phyloP scores from a whole-genome alignment of 108 stramenopile species.

The Cyclotella kingstonii region DNA sequence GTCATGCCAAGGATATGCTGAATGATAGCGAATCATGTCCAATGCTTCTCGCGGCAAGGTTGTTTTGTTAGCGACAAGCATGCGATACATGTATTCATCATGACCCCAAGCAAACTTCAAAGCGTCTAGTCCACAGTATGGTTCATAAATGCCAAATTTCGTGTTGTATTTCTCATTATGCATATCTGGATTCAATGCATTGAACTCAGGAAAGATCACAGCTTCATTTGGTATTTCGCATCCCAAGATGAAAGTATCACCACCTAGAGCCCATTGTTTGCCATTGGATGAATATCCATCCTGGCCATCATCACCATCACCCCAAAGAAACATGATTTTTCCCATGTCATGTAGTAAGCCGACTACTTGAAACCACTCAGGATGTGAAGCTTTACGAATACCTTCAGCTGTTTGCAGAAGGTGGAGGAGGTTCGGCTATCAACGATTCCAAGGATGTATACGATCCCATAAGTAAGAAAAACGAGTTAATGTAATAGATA shows the following conservation, averaged over 20 bases:
- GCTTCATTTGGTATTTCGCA: slow-evolving; percentile 66
- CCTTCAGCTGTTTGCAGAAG: slow-evolving; percentile 82
- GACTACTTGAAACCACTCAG: slow-evolving; percentile 76
- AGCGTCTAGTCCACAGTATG: slow-evolving; percentile 66
- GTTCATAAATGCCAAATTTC: slow-evolving; percentile 60
- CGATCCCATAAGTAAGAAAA: not conserved
- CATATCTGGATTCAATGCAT: slow-evolving; percentile 73
- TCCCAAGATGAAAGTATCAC: slow-evolving; percentile 82
- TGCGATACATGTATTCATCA: slow-evolving; percentile 85
- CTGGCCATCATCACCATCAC: slow-evolving; percentile 63
- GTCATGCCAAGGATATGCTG: slow-evolving; percentile 73
- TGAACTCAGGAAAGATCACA: slow-evolving; percentile 76
- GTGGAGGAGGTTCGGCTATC: slow-evolving; percentile 65
- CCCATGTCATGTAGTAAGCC: slow-evolving; percentile 86
- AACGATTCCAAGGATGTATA: not conserved
- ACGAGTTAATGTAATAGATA: not conserved
- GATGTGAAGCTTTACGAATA: slow-evolving; percentile 67
- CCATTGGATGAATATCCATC: slow-evolving; percentile 64
- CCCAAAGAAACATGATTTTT: slow-evolving; percentile 85
- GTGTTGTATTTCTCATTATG: slow-evolving; percentile 58
- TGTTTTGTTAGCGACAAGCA: slow-evolving; percentile 67
- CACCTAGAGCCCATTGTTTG: slow-evolving; percentile 82
- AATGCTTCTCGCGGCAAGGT: slow-evolving; percentile 66
- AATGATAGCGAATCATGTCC: slow-evolving; percentile 82
- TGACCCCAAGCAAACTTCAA: slow-evolving; percentile 76